phyloP scores from a whole-genome alignment of 192 early-diverging fungal species.

The Funneliformis mosseae region DNA sequence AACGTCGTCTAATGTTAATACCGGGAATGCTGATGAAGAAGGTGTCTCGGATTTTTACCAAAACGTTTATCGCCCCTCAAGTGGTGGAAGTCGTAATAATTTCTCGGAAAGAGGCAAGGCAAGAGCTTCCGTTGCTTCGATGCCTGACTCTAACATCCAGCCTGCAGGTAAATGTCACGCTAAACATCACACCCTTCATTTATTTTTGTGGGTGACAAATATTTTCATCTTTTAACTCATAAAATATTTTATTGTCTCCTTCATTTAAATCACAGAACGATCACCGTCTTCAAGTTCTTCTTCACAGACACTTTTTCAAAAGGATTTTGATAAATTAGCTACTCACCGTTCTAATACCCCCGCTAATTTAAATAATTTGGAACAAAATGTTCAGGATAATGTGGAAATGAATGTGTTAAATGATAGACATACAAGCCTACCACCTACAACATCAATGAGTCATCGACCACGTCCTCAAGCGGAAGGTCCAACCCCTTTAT shows the following conservation, averaged over 20 bases:
- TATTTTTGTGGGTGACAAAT: background rate
- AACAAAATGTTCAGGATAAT: background rate
- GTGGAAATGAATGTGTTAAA: background rate
- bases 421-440: background rate
- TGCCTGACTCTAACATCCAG: background rate
- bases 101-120: background rate
- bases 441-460: background rate
- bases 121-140: background rate
- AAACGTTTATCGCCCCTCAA: background rate
- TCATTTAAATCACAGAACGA: background rate
- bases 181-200: background rate
- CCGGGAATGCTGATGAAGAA: background rate
- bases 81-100: background rate
- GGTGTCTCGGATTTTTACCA: conserved; percentile 4
- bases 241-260: background rate
- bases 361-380: background rate
- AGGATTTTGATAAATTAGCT: background rate
- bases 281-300: background rate
- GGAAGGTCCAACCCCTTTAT: background rate
- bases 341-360: background rate
- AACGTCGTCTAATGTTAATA: background rate
- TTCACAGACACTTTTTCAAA: background rate
- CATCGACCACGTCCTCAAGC: background rate
- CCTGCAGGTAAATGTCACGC: background rate
- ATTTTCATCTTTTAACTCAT: no score